Conservation (phyloP, 495 filamentous ascomycete genomes). For the Penicillium bialowiezense region DNA sequence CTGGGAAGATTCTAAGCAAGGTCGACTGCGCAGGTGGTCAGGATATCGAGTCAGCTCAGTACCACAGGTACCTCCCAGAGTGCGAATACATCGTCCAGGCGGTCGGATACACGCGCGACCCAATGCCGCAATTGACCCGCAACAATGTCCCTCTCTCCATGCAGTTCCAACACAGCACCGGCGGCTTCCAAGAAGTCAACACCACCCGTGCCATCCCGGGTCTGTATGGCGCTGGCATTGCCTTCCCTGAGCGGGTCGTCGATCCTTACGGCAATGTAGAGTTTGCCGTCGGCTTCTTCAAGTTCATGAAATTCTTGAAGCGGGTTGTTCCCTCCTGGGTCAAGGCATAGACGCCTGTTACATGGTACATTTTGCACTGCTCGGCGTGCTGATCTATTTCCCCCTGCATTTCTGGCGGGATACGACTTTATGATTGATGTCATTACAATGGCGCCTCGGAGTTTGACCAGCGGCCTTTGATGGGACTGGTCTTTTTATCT, state of each 20-base stretch:
- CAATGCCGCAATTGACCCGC: slow-evolving; percentile 41
- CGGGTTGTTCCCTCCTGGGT: slow-evolving; percentile 48
- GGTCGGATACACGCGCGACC: slow-evolving; percentile 51
- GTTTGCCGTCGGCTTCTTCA: slow-evolving; percentile 58
- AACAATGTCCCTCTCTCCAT: slow-evolving; percentile 29
- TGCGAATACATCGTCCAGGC: slow-evolving; percentile 54
- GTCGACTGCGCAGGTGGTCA: slow-evolving; percentile 44
- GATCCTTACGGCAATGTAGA: slow-evolving; percentile 61
- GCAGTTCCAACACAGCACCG: slow-evolving; percentile 49
- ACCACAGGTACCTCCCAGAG: slow-evolving; percentile 39
- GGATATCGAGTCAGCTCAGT: slow-evolving; percentile 36
- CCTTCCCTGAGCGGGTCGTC: slow-evolving; percentile 57
- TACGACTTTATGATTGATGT: neutral
- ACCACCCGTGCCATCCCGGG: slow-evolving; percentile 40
- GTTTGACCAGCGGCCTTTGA: neutral
- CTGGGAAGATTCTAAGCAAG: slow-evolving; percentile 49
- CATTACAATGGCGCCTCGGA: neutral
- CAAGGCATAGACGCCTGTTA: too few species aligned
- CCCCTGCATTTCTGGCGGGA: neutral
- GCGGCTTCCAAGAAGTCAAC: slow-evolving; percentile 42
- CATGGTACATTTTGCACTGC: too few species aligned
- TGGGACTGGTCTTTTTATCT: neutral
- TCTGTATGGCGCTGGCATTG: slow-evolving; percentile 58
- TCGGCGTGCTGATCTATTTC: too few species aligned
- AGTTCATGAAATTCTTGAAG: slow-evolving; percentile 63